Evolutionary conservation across 1,284 basidiomycete genomes (phyloP).

Genomic region (Lentinula novae-zelandiae): DNA sequence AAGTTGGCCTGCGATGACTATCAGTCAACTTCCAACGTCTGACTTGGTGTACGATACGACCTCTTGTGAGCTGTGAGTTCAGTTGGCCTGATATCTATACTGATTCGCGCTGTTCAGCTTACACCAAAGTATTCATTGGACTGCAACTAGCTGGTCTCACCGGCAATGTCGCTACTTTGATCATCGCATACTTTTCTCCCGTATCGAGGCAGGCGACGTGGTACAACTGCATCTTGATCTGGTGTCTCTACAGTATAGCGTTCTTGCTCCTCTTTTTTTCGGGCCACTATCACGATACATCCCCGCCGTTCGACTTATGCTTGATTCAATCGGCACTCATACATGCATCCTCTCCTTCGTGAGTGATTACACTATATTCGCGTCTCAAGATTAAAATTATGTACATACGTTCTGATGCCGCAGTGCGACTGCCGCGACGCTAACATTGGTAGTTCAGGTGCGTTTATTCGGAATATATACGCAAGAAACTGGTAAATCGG

Average conservation of each 20-base stretch:
- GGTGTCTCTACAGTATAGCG: constrained; percentile 19
- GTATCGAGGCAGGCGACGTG: constrained; percentile 16
- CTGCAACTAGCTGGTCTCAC: neutral
- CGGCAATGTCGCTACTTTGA: neutral
- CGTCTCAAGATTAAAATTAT: neutral
- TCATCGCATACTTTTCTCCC: neutral
- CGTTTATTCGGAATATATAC: neutral
- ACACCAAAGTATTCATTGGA: neutral
- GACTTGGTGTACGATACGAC: neutral
- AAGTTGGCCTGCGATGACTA: neutral
- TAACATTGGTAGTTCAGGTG: constrained; percentile 5
- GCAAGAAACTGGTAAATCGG: neutral
- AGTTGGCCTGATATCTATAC: neutral
- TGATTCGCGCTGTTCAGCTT: neutral
- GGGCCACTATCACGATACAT: constrained; percentile 17
- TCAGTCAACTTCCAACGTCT: neutral
- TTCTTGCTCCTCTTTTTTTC: constrained; percentile 17
- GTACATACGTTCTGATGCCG: neutral
- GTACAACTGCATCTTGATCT: constrained; percentile 20
- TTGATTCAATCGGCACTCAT: constrained; percentile 20
- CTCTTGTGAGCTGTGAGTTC: neutral
- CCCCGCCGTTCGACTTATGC: constrained; percentile 21
- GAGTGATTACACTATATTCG: neutral
- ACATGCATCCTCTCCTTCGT: constrained; percentile 21
- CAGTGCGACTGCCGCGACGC: constrained; percentile 1